phyloP scores from a whole-genome alignment of 441 rosid species.

The Euphorbia corollata region DNA sequence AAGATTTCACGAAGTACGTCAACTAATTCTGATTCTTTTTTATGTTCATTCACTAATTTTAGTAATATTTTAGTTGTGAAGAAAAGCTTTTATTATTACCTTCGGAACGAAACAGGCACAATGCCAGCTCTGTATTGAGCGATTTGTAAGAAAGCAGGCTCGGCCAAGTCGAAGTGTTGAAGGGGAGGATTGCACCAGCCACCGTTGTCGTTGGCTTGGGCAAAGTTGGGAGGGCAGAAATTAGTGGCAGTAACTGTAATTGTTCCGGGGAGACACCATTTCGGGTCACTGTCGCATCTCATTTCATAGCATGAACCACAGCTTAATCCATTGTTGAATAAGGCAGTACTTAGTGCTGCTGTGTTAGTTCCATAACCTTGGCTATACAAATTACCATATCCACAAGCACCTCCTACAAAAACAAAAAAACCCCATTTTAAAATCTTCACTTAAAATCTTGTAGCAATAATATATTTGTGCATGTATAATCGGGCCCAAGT shows the following conservation, averaged over 20 bases:
- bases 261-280: constrained; percentile 35
- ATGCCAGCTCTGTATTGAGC: constrained; percentile 44
- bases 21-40: no score
- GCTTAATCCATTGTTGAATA: constrained; percentile 37
- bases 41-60: no score
- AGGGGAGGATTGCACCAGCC: constrained; percentile 51
- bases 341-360: constrained; percentile 40
- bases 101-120: constrained; percentile 33
- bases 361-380: constrained; percentile 42
- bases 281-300: constrained; percentile 30
- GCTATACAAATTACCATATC: constrained; percentile 33
- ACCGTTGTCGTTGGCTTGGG: constrained; percentile 31
- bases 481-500: no score
- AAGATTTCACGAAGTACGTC: no score
- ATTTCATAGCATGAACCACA: constrained; percentile 40
- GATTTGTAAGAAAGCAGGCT: constrained; percentile 40
- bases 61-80: no score
- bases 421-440: not conserved
- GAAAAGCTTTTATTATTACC: no score
- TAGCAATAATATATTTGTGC: no score
- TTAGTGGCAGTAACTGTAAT: constrained; percentile 38
- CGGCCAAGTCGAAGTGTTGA: constrained; percentile 40
- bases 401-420: constrained; percentile 35
- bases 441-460: not conserved
- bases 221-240: constrained; percentile 39